Conservation (phyloP, 345 rosid genomes). For the Zanthoxylum bungeanum region DNA sequence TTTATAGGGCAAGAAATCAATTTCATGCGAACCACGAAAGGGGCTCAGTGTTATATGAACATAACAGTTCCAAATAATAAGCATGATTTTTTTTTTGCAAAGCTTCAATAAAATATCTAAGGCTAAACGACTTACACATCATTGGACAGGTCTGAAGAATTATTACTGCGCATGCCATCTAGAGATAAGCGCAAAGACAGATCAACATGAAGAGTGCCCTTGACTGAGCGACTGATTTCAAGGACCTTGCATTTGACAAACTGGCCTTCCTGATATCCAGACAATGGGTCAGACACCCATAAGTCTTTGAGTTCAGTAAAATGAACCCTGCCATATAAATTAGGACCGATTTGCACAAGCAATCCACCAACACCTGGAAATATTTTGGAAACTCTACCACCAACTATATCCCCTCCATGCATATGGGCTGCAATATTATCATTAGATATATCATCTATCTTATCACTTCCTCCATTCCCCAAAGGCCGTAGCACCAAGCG, state of each 20-base stretch:
- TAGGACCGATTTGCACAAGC: conserved; percentile 83
- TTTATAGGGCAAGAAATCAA: background rate
- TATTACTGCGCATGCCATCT: conserved; percentile 50
- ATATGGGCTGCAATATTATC: conserved; percentile 45
- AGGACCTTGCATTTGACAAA: conserved; percentile 92
- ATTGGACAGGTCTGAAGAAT: conserved; percentile 30
- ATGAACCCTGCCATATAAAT: conserved; percentile 77
- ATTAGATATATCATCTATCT: conserved; percentile 20
- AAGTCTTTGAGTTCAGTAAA: conserved; percentile 74
- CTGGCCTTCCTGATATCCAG: conserved; percentile 69
- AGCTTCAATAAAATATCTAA: background rate
- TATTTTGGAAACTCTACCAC: conserved; percentile 79
- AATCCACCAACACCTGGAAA: conserved; percentile 82
- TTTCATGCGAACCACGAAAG: background rate
- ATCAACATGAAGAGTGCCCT: conserved; percentile 69
- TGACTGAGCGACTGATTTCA: conserved; percentile 60
- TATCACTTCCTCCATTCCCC: conserved; percentile 27
- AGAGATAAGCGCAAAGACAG: conserved; percentile 62
- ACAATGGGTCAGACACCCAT: conserved; percentile 71
- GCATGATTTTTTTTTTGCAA: background rate
- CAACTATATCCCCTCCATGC: conserved; percentile 74
- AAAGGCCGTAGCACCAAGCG: conserved; percentile 68
- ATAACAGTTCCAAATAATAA: background rate
- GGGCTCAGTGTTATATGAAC: background rate
- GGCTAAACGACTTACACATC: conserved; percentile 43